Base-by-base conservation (phyloP, 139 green algal species). In the Zygnema circumcarinatum region DNA sequence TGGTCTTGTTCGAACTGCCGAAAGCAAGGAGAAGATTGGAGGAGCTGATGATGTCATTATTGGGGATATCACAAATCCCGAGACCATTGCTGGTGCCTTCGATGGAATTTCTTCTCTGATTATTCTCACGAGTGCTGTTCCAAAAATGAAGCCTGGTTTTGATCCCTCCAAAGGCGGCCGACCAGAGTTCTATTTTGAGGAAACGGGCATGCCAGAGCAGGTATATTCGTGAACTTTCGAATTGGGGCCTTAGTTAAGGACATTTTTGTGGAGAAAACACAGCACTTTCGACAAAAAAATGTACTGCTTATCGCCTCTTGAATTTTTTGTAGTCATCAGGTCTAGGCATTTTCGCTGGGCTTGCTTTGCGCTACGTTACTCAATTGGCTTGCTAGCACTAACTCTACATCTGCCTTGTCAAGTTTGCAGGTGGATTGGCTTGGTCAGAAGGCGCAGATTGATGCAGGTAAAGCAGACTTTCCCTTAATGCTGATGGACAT, bases 381-480 rank as follows among this genome's bases (percentile, higher is more conserved):
- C n/a, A n/a, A n/a, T n/a, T n/a, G n/a, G n/a, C n/a, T n/a, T n/a
- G n/a, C n/a, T n/a, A n/a, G n/a, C n/a, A n/a, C n/a, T n/a, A n/a
- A n/a, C n/a, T n/a, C n/a, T n/a, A n/a, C n/a, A n/a, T n/a, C n/a
- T n/a, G n/a, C n/a, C n/a, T n/a, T n/a, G n/a, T n/a, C n/a, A n/a
- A n/a, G n/a, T n/a, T n/a, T 87, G 74, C 52, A 86, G 79, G 90
- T 91, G 33, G 90, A 93, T 83, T 93, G 89, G 88, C 38, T 88
- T 22, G 90, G 90, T 1, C 88, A 92, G 76, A 93, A 92, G n/a
- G 73, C 74, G 11, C 91, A 94, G 67, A 94, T 94, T 73, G 92
- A 94, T 56, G 83, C 90, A 11, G 79, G 79, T 86, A 38, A 92
- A 68, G 0, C 33, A 29, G 41, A 22, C 76, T 22, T 31, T 67